A percentile compares a stretch with the other conserved stretches of the same genome.
phyloP scores from a whole-genome alignment of 352 stramenopile species.

The Phytophthora crassamura region DNA sequence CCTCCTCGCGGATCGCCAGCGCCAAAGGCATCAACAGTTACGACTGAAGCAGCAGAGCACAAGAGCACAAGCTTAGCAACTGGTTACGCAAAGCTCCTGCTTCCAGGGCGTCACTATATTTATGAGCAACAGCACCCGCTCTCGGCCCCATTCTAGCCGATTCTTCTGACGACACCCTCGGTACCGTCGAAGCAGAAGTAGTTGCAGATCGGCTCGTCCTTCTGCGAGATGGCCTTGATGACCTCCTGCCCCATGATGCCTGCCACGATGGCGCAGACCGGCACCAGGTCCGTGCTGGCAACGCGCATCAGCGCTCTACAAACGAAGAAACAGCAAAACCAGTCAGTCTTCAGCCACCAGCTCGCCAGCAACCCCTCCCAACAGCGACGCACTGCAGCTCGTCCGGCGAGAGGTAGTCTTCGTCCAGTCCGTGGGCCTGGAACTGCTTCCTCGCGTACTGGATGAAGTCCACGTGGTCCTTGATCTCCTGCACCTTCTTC shows the following conservation, averaged over 20 bases:
- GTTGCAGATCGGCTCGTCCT: constrained; percentile 97
- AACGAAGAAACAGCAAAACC: background rate
- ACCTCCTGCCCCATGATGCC: constrained; percentile 98
- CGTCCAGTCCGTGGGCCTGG: constrained; percentile 56
- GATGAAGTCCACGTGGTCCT: constrained; percentile 52
- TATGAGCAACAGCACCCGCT: background rate
- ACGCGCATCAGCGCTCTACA: constrained; percentile 51
- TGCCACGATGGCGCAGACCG: constrained; percentile 95
- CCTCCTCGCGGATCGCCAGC: constrained; percentile 1
- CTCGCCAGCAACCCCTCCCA: background rate
- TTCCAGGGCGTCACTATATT: constrained; percentile 13
- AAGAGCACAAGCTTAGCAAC: constrained; percentile 21
- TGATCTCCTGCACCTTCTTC: constrained; percentile 20
- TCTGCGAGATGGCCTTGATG: constrained; percentile 97
- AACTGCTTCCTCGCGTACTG: constrained; percentile 61
- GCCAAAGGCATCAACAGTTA: constrained; percentile 21
- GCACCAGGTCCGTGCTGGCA: constrained; percentile 75
- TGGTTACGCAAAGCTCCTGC: constrained; percentile 4
- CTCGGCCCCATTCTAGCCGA: constrained; percentile 43
- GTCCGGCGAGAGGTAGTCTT: constrained; percentile 62
- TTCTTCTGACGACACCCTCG: constrained; percentile 61
- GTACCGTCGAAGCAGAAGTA: constrained; percentile 94
- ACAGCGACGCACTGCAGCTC: constrained; percentile 52
- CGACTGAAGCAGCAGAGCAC: background rate
- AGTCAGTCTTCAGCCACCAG: background rate